A percentile compares a stretch with the other conserved stretches of the same genome.
These are phyloP conservation scores for Globisporangium paroecandrum DNA, from an alignment of 352 stramenopile species.

Conservation along the genomic window DNA sequence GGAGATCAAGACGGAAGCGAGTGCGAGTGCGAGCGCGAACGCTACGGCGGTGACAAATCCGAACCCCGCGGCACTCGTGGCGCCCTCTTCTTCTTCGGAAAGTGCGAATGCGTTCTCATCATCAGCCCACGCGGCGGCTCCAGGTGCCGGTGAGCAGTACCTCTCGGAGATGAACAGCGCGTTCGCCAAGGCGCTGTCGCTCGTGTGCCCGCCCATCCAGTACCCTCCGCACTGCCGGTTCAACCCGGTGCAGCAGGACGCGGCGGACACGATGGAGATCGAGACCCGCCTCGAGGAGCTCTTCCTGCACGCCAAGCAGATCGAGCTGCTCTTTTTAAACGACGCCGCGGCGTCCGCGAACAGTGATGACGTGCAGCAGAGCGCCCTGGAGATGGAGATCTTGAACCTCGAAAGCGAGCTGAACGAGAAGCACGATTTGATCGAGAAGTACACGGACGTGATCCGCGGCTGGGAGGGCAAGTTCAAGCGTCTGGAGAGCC, in stretches of 20 bases:
- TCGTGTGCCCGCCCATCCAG: slow-evolving; percentile 77
- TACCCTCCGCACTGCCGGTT: slow-evolving; percentile 83
- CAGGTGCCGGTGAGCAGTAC: slow-evolving; percentile 28
- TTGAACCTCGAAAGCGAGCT: slow-evolving; percentile 70
- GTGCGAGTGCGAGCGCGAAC: slow-evolving; percentile 8
- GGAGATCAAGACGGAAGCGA: slow-evolving; percentile 18
- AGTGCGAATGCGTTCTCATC: neutral
- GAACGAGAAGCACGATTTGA: slow-evolving; percentile 80
- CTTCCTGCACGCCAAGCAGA: slow-evolving; percentile 79
- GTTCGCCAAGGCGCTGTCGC: slow-evolving; percentile 69
- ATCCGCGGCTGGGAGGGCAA: slow-evolving; percentile 81
- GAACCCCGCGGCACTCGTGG: slow-evolving; percentile 3
- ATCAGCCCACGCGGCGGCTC: neutral
- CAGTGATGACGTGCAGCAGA: slow-evolving; percentile 24
- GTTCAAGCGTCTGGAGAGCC: slow-evolving; percentile 73
- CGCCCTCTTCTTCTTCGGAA: neutral
- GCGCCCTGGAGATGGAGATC: slow-evolving; percentile 75
- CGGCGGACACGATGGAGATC: slow-evolving; percentile 71
- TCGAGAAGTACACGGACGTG: slow-evolving; percentile 85
- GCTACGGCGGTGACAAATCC: slow-evolving; percentile 15
- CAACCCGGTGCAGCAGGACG: slow-evolving; percentile 77
- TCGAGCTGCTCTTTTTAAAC: slow-evolving; percentile 71
- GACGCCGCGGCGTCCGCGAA: slow-evolving; percentile 16
- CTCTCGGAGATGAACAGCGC: slow-evolving; percentile 70
- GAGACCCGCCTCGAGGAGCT: slow-evolving; percentile 68